Percentiles rank a stretch among this genome's conserved stretches.
Conservation (phyloP, 805 yeast species). For the Sugiyamaella smithiae region DNA sequence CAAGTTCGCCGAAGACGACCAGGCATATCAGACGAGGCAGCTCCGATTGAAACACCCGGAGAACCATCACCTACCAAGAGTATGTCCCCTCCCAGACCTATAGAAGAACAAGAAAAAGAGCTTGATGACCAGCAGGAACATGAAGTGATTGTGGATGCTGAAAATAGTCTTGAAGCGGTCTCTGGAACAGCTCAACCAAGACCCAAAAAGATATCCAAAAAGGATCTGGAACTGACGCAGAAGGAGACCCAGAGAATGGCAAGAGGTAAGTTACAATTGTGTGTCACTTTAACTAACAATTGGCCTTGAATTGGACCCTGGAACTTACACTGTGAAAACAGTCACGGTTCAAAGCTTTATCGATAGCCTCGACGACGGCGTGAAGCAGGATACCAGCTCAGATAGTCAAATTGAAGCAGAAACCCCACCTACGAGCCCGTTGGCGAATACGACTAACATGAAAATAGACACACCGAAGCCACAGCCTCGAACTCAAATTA, state of each 20-base stretch:
- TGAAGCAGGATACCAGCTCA: conserved; percentile 1
- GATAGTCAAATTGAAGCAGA: neutral
- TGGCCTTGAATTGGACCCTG: conserved; percentile 26
- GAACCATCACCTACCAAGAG: too few relatives aligned
- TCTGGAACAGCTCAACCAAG: neutral
- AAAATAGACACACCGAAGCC: conserved; percentile 2
- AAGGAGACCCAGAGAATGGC: conserved; percentile 24
- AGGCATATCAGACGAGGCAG: neutral
- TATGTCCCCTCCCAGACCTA: too few relatives aligned
- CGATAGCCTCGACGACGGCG: conserved; percentile 16
- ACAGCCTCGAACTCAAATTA: neutral
- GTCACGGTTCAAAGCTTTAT: conserved; percentile 18
- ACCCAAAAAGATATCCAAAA: conserved; percentile 20
- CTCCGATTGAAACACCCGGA: too few relatives aligned
- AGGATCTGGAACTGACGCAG: conserved; percentile 23
- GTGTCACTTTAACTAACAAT: neutral
- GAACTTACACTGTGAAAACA: conserved; percentile 18
- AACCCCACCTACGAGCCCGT: conserved; percentile 21
- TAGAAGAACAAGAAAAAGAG: too few relatives aligned
- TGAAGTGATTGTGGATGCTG: too few relatives aligned
- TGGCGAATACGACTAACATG: neutral
- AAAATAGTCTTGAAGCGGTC: too few relatives aligned
- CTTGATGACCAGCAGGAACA: too few relatives aligned
- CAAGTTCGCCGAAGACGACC: neutral
- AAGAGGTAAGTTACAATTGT: conserved; percentile 10